Base-by-base conservation (phyloP, 2,329 filamentous ascomycete species). In the Alternaria brassicae region DNA sequence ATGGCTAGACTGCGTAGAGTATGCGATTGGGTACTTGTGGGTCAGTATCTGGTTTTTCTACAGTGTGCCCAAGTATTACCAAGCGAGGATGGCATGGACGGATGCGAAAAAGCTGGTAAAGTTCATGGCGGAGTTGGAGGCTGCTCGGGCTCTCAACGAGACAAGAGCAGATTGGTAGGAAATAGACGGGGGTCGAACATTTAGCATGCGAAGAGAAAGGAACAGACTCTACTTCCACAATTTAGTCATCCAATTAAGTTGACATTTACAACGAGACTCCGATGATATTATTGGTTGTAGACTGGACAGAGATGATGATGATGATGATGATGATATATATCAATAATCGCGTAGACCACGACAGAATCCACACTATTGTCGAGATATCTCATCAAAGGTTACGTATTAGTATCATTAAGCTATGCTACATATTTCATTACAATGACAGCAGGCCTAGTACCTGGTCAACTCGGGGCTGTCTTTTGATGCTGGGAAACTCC, bases 401-500 rank as follows among this genome's bases (percentile, higher is more conserved):
- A 5, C 17, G 6, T 30, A 12, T 42, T 58, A 41, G 49, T 41
- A 21, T 52, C 40, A 37, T 28, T 44, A 58, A 23, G 25, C 30
- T 55, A 42, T 19, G 41, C 17, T 47, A n/a, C 23, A 48, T 36
- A 51, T 37, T 53, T 34, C 41, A 15, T 39, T 10, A 25, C 45
- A 36, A 37, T 39, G 17, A 37, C 23, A 32, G 19, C 44, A 50
- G 19, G 7, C 30, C 12, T 64, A 73, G 51, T 78, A 83, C 57
- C 70, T 82, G 30, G 81, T 87, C 72, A 88, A 75, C 42, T 71
- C 64, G 1, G 86, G 86, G 45, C 81, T 81, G 6, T 83, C 85
- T 34, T 76, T 55, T 6, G 79, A 79, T 9, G 84, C 79, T 21
- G 85, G 83, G 56, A 76, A 78, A 19, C 84, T 87, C 73, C 85